Percentiles rank a stretch among this genome's conserved stretches.
phyloP scores from a whole-genome alignment of 257 asterid species.

The Verbena officinalis region DNA sequence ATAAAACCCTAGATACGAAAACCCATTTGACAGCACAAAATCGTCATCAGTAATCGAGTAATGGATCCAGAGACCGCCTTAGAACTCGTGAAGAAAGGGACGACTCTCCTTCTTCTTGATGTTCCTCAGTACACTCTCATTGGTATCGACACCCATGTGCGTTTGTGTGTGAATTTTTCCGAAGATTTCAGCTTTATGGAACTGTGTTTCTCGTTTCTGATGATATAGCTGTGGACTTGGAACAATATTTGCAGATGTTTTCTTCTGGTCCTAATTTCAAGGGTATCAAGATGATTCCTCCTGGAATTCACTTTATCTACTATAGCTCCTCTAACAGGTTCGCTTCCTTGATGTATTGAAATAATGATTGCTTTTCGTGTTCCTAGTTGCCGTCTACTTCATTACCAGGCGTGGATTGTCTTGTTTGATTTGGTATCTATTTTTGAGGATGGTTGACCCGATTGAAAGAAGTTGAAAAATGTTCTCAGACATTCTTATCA shows the following conservation, averaged over 20 bases:
- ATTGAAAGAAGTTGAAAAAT: neutral
- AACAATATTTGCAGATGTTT: conserved; percentile 54
- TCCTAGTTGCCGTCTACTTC: neutral
- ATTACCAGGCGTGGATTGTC: neutral
- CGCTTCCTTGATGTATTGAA: conserved; percentile 6
- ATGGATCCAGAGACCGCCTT: conserved; percentile 81
- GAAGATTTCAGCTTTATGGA: neutral
- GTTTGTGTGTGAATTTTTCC: neutral
- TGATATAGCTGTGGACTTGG: neutral
- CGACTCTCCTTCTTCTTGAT: conserved; percentile 71
- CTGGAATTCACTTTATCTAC: conserved; percentile 82
- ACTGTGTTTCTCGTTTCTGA: neutral
- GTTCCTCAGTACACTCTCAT: conserved; percentile 84
- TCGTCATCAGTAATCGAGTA: neutral
- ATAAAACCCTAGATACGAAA: neutral
- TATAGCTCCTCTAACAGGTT: conserved; percentile 79
- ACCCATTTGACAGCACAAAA: neutral
- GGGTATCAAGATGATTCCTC: conserved; percentile 96
- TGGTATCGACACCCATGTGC: conserved; percentile 87
- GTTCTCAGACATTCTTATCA: neutral
- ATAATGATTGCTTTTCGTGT: neutral
- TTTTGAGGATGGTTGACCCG: neutral
- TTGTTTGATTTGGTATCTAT: neutral
- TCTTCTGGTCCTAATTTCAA: conserved; percentile 83
- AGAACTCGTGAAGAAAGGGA: conserved; percentile 69